Base-by-base conservation (phyloP, 2,329 filamentous ascomycete genomes). In the Colletotrichum musicola region DNA sequence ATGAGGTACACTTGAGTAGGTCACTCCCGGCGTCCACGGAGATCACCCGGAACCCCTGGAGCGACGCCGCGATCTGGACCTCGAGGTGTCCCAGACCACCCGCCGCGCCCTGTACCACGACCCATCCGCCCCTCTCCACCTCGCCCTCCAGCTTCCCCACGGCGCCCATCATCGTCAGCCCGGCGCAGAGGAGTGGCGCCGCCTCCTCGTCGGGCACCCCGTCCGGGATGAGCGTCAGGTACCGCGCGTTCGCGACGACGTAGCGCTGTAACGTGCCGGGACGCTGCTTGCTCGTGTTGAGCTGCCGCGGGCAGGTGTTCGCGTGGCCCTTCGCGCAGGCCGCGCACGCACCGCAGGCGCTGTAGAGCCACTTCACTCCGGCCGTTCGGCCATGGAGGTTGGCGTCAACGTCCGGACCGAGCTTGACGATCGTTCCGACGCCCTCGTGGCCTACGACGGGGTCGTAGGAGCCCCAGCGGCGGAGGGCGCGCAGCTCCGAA, bases 321-420 rank as follows among this genome's bases (percentile, higher is more conserved):
- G 70, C 2, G 60, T 77, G 75, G 1, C 79, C 80, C 6, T 68
- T 70, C 2, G 71, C 71, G 60, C 82, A 84, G 5, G 73, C 74
- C 1, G 73, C 74, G 30, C 82, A 84, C 4, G 71, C 25, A 0
- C 77, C 77, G 22, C 82, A 84, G 1, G 81, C 80, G 4, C 78
- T 81, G 69, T 79, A 82, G 0, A 84, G 74, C 82, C 82, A 84
- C 67, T 83, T 83, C 0, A 84, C 76, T 1, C 82, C 82, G 0
- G 84, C 82, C 2, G 79, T 68, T 20, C 77, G 77, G 1, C 74
- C 74, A 4, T 83, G 35, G 3, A 83, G 22, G 0, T 64, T 69
- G 0, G 69, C 6, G 0, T 75, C 64, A 0, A 77, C 81, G 0
- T 64, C 63, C 0, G 75, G 38, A 0, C 82, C 82, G 0, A 79